Conservation (phyloP, 1,139 yeast genomes). For the Tardiomyces digboiensis region DNA sequence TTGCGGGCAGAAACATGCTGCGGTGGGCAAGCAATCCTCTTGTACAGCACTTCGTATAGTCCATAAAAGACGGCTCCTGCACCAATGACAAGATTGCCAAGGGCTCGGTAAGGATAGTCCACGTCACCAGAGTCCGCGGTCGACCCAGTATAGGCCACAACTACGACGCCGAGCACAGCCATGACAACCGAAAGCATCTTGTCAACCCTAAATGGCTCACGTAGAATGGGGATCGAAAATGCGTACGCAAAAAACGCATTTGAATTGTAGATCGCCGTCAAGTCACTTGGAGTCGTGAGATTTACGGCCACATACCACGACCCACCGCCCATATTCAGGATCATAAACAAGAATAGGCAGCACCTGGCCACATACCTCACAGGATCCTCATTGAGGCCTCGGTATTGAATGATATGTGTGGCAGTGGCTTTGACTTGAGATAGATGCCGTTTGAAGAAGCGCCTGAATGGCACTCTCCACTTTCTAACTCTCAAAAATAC, state of each 20-base stretch:
- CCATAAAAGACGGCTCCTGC: constrained; percentile 81
- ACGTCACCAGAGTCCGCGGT: constrained; percentile 10
- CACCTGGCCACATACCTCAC: constrained; percentile 38
- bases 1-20: constrained; percentile 43
- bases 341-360: constrained; percentile 39
- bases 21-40: constrained; percentile 69
- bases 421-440: constrained; percentile 22
- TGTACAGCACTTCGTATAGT: constrained; percentile 76
- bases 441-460: constrained; percentile 32
- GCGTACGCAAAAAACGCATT: constrained; percentile 84
- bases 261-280: constrained; percentile 86
- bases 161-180: constrained; percentile 66
- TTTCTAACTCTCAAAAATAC: constrained; percentile 25
- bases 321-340: constrained; percentile 67
- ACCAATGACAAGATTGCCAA: constrained; percentile 66
- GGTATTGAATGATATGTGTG: constrained; percentile 6
- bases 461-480: constrained; percentile 25
- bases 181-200: constrained; percentile 62
- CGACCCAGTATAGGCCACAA: constrained; percentile 67
- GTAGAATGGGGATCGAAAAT: constrained; percentile 66
- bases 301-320: constrained; percentile 87
- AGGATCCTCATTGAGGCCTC: constrained; percentile 35
- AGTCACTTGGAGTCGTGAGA: constrained; percentile 74
- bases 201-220: constrained; percentile 53
- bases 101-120: constrained; percentile 48